Base-by-base conservation (phyloP, 768 basidiomycete genomes). In the Rhodotorula kratochvilovae region DNA sequence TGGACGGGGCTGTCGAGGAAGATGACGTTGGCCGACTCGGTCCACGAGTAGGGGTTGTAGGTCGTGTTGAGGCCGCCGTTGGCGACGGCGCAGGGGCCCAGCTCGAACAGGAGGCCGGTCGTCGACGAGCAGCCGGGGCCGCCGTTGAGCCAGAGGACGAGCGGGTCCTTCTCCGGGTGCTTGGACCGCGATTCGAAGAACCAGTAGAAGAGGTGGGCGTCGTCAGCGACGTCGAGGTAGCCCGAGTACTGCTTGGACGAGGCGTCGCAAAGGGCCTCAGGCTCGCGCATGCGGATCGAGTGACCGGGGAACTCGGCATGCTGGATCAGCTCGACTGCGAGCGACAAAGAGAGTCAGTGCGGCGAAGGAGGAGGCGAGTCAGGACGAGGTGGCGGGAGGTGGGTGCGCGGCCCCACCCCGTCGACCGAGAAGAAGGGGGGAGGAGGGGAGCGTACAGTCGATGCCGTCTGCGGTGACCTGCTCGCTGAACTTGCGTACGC, bases 171-270 rank as follows among this genome's bases (percentile, higher is more conserved):
- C 61, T 85, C 81, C 0, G 95, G 93, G 27, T 86, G 84, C 64
- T 81, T 82, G 15, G 50, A 54, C 46, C 93, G 85, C 2, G 89
- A 86, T 81, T 96, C 94, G 76, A 97, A 73, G 76, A 76, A 89
- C 90, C 90, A 92, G 83, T 91, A 92, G 85, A 92, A 93, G 33
- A 92, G 82, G 76, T 92, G 90, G 75, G 89, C 89, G 76, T 87
- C 86, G 16, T 89, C 85, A 0, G 86, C 85, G 66, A 91, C 85
- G 78, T 92, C 91, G 43, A 94, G 84, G 80, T 92, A 93, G 39
- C 91, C 91, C 45, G 88, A 89, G 72, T 89, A 86, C 77, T 90
- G 89, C 80, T 89, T 85, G 51, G 92, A 90, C n/a, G 84, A 81
- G 0, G 88, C 79, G 73, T 95, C 92, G 75, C 92, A 94, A 12